These are phyloP conservation scores for Aspergillus thermomutatus DNA, from an alignment of 2,329 filamentous ascomycete species.

Conservation along the genomic window DNA sequence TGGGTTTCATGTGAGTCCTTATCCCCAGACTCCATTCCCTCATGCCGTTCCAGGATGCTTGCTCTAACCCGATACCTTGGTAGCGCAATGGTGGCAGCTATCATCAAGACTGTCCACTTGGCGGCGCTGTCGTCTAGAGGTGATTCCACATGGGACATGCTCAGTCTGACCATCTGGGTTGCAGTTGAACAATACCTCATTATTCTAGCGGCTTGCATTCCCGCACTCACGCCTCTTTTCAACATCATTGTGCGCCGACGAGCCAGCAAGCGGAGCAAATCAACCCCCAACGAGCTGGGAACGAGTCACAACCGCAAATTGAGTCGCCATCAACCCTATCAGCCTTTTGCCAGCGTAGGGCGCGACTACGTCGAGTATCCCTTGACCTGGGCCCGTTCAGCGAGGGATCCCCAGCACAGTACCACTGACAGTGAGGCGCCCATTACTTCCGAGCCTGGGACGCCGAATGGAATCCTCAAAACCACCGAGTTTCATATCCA, in stretches of 20 bases:
- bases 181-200: constrained; percentile 13
- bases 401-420: background rate
- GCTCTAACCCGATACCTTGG: background rate
- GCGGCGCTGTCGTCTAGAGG: background rate
- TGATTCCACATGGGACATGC: constrained; percentile 8
- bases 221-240: constrained; percentile 6
- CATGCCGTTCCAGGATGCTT: background rate
- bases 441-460: background rate
- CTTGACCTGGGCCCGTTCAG: background rate
- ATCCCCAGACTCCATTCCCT: background rate
- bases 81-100: constrained; percentile 14
- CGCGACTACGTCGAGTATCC: background rate
- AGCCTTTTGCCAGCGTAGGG: background rate
- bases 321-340: background rate
- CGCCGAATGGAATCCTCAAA: background rate
- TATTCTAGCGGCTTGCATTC: constrained; percentile 12
- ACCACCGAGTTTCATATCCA: background rate
- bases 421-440: background rate
- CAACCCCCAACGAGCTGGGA: background rate
- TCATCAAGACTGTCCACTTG: constrained; percentile 11
- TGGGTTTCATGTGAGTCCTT: constrained; percentile 9
- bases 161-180: constrained; percentile 10
- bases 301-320: background rate
- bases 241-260: background rate
- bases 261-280: background rate